Conservation (phyloP, 495 filamentous ascomycete genomes). For the Xylaria venustula region DNA sequence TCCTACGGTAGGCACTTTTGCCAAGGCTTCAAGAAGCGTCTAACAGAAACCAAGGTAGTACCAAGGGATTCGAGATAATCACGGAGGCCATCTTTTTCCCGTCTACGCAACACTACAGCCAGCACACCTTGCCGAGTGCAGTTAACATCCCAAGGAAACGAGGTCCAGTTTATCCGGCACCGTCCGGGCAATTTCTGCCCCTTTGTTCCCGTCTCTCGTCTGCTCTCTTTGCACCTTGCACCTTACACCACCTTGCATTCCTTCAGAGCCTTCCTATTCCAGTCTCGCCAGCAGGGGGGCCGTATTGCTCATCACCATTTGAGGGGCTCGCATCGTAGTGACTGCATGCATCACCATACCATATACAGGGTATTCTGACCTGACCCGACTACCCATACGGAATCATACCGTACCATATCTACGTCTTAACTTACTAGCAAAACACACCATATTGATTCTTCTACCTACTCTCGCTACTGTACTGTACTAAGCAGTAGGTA, state of each 20-base stretch:
- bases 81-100: not conserved
- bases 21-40: constrained; percentile 2
- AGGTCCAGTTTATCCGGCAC: too few species aligned
- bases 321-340: not conserved
- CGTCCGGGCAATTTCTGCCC: not conserved
- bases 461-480: too few species aligned
- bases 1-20: too few species aligned
- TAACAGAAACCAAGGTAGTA: not conserved
- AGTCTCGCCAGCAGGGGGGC: constrained; percentile 4
- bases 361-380: too few species aligned
- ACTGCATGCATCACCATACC: not conserved
- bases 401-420: not conserved
- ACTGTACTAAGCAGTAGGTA: too few species aligned
- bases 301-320: constrained; percentile 8
- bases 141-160: too few species aligned
- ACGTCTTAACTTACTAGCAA: too few species aligned
- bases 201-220: too few species aligned
- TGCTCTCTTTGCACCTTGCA: too few species aligned
- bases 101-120: too few species aligned
- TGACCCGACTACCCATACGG: not conserved
- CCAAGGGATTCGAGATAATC: not conserved
- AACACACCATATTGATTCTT: too few species aligned
- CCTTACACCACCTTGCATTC: too few species aligned
- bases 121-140: not conserved
- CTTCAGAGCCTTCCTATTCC: constrained; percentile 5